These are phyloP conservation scores for Pythium sp. DNA, from an alignment of 352 stramenopile genomes.

Conservation along the genomic window DNA sequence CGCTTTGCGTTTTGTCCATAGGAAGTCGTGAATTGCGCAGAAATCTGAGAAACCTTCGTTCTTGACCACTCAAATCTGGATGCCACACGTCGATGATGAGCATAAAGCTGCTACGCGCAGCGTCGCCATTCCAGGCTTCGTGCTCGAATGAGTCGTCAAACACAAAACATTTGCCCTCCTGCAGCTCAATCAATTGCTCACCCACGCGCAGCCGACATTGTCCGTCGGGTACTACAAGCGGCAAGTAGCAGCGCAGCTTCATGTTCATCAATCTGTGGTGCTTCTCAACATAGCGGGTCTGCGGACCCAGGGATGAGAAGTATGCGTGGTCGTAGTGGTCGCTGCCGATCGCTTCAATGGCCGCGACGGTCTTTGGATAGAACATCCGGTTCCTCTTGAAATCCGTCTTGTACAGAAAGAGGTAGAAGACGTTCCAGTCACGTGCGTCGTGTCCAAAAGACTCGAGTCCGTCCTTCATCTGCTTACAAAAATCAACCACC, in stretches of 20 bases:
- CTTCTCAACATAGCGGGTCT: background rate
- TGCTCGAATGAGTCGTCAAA: background rate
- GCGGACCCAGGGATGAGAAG: background rate
- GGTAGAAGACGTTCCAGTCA: background rate
- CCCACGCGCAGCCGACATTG: background rate
- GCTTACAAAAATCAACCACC: background rate
- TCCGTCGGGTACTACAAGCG: background rate
- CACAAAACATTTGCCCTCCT: background rate
- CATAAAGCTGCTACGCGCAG: background rate
- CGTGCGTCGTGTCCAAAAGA: background rate
- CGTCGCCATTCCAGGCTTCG: background rate
- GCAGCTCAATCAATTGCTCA: background rate
- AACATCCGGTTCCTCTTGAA: background rate
- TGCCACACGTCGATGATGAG: background rate
- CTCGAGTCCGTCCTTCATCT: background rate
- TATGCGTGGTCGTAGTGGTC: background rate
- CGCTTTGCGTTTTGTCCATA: background rate
- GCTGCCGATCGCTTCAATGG: background rate
- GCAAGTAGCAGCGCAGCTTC: background rate
- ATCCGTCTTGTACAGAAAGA: background rate
- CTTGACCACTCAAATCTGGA: background rate
- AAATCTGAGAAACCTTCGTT: background rate
- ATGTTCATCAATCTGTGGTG: background rate
- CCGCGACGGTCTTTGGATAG: background rate
- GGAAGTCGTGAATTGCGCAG: background rate